phyloP scores from a whole-genome alignment of 1,139 yeast species.

The Lodderomyces theae region DNA sequence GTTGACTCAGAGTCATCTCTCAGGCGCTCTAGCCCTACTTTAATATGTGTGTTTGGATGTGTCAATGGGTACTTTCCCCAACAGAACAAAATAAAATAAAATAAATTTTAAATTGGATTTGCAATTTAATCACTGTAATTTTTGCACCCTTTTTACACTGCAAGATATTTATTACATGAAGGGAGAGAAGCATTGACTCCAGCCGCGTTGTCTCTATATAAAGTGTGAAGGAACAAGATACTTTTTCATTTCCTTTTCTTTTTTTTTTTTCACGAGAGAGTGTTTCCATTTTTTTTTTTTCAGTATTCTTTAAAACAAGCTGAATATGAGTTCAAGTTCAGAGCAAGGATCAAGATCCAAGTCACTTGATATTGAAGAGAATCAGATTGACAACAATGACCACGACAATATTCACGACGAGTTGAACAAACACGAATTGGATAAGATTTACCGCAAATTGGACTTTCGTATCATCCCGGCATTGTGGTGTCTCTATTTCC shows the following conservation, averaged over 20 bases:
- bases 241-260: no score
- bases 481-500: conserved; percentile 74
- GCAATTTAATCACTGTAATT: conserved; percentile 4
- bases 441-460: conserved; percentile 60
- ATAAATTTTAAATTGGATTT: not conserved
- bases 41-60: conserved; percentile 10
- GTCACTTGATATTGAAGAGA: conserved; percentile 11
- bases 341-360: conserved; percentile 5
- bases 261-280: not conserved
- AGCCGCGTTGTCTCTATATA: not conserved
- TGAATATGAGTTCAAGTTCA: not conserved
- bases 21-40: not conserved
- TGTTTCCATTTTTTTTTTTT: not conserved
- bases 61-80: conserved; percentile 2
- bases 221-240: not conserved
- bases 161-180: not conserved
- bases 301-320: not conserved
- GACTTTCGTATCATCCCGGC: conserved; percentile 79
- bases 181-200: not conserved
- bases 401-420: conserved; percentile 2
- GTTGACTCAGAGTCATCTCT: conserved; percentile 14
- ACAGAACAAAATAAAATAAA: conserved; percentile 1
- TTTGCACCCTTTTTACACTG: not conserved
- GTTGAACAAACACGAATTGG: conserved; percentile 34
- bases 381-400: conserved; percentile 9